Base-by-base conservation (phyloP, 2,329 filamentous ascomycete genomes). In the Colletotrichum destructivum region DNA sequence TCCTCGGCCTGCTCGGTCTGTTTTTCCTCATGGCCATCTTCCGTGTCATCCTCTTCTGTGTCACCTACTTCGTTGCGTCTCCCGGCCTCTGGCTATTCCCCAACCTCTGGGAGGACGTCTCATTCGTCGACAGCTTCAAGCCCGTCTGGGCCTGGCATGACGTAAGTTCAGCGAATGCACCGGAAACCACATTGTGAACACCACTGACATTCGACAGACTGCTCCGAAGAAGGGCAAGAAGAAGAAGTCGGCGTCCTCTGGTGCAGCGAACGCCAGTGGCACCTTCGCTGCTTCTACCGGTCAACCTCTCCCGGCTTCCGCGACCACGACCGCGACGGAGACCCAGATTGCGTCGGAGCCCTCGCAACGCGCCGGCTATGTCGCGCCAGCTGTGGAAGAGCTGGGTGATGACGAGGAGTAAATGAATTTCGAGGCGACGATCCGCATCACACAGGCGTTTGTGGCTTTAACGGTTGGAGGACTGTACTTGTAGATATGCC, bases 1-100 rank as follows among this genome's bases (percentile, higher is more conserved):
- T 97, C 88, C 88, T 99, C 75, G 93, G 94, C 54, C 86, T 98
- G 40, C 89, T 99, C 56, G 96, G 94, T 67, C 85, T 98, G 61
- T 99, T 99, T 90, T 98, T 99, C 83, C 90, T 91, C 79, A 98
- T 99, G 96, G 93, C 96, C 7, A 97, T 99, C 79, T 95, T 99
- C 89, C 92, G 96, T 72, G 88, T 98, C 68, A 97, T 99, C 73
- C 87, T 99, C 38, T 99, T 99, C 86, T 92, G 94, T 80, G 84
- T 97, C 80, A 98, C 96, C 26, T 95, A 97, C 83, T 97, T 98
- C 79, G 87, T 88, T 18, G 87, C 90, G 0, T 86, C 95, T 4
- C 96, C 96, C 3, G 96, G 96, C 77, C 87, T 99, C n/a, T 99
- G 96, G 96, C 88, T 99, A 55, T 99, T 96, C 84, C 96, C 96